Conservation (phyloP, 2,329 filamentous ascomycete species). For the Elsinoe perseae region DNA sequence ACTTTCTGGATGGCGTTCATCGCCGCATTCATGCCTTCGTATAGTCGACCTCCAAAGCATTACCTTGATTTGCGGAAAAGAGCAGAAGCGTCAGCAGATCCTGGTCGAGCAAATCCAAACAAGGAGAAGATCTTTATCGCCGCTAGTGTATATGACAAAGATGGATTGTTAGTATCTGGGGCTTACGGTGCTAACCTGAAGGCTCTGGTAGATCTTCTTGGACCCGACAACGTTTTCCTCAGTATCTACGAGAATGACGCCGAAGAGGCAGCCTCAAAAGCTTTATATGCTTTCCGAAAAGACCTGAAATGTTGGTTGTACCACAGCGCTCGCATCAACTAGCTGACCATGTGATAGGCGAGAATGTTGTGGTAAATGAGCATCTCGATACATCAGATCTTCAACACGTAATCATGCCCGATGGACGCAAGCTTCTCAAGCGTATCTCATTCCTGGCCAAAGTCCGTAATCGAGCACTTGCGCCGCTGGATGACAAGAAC, state of each 20-base stretch:
- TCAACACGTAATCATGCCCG: slow-evolving; percentile 54
- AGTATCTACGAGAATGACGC: slow-evolving; percentile 69
- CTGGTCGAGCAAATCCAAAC: slow-evolving; percentile 43
- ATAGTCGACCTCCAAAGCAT: slow-evolving; percentile 47
- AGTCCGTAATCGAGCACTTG: slow-evolving; percentile 62
- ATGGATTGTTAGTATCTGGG: slow-evolving; percentile 53
- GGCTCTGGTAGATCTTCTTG: slow-evolving; percentile 57
- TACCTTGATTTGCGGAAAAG: slow-evolving; percentile 40
- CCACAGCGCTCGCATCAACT: not conserved
- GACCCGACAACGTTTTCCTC: slow-evolving; percentile 59
- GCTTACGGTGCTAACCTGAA: slow-evolving; percentile 56
- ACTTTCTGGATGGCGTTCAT: slow-evolving; percentile 27
- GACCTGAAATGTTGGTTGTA: slow-evolving; percentile 39
- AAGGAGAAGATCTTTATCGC: slow-evolving; percentile 67
- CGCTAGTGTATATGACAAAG: slow-evolving; percentile 59
- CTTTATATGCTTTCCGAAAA: slow-evolving; percentile 46
- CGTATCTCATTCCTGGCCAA: slow-evolving; percentile 67
- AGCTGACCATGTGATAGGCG: slow-evolving; percentile 26
- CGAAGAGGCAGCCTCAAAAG: slow-evolving; percentile 44
- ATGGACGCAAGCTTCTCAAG: slow-evolving; percentile 57
- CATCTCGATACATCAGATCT: slow-evolving; percentile 51
- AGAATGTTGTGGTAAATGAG: slow-evolving; percentile 49
- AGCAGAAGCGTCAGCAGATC: slow-evolving; percentile 23
- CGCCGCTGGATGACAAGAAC: slow-evolving; percentile 50
- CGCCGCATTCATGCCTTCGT: slow-evolving; percentile 48